Evolutionary conservation across 345 rosid genomes (phyloP).

Genomic region (Odontarrhena argentea): DNA sequence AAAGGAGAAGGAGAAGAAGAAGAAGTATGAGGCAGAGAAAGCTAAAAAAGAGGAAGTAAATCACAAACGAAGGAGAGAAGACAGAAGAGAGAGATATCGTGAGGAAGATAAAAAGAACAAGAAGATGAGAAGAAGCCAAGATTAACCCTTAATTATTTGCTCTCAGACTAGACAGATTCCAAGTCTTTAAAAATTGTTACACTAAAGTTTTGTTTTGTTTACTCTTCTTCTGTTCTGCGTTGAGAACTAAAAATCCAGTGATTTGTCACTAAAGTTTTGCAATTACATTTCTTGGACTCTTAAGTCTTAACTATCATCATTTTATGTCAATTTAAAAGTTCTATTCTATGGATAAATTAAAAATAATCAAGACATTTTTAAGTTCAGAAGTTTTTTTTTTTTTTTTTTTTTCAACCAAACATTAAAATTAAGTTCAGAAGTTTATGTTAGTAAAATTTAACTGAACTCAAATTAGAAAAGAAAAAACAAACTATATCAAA

Average conservation of each 20-base stretch:
- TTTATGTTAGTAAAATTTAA: no score
- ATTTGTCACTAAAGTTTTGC: background rate
- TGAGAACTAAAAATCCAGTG: background rate
- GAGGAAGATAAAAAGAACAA: slow-evolving; percentile 67
- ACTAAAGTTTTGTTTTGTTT: slow-evolving; percentile 25
- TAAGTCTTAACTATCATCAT: no score
- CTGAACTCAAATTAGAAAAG: no score
- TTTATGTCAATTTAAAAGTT: no score
- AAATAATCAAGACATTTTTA: no score
- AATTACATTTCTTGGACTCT: background rate
- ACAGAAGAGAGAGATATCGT: slow-evolving; percentile 72
- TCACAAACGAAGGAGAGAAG: slow-evolving; percentile 79
- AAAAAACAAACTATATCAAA: no score
- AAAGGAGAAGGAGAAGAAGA: slow-evolving; percentile 64
- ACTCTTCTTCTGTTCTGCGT: background rate
- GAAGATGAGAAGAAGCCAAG: slow-evolving; percentile 40
- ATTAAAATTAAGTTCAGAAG: no score
- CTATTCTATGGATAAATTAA: no score
- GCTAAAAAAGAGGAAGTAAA: slow-evolving; percentile 66
- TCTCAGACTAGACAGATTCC: background rate
- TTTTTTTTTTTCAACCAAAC: no score
- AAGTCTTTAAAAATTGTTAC: background rate
- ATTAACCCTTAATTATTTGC: background rate
- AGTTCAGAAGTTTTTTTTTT: no score
- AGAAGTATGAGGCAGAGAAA: slow-evolving; percentile 53